These are phyloP conservation scores for Picea mariana DNA, from an alignment of 83 land plant genomes.

Conservation along the genomic window DNA sequence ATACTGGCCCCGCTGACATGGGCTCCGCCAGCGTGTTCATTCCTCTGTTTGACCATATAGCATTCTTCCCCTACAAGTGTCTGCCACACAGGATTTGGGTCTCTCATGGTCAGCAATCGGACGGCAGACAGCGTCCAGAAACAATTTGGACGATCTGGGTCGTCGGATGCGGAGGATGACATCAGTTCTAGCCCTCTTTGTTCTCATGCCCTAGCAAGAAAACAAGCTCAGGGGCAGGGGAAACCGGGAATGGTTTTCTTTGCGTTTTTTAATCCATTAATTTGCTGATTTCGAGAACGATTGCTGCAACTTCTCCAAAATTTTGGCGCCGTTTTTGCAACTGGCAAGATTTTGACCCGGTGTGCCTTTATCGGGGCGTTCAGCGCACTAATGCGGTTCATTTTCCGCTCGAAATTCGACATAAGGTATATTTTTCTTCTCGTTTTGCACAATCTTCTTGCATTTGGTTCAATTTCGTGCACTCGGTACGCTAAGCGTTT, in stretches of 20 bases:
- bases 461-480: slow-evolving; percentile 6
- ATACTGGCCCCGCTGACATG: neutral
- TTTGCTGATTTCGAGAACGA: neutral
- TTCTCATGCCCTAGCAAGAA: neutral
- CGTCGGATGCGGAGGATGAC: neutral
- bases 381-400: neutral
- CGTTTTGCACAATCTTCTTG: neutral
- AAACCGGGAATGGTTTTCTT: neutral
- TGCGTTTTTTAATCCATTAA: neutral
- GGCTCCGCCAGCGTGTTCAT: neutral
- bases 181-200: neutral
- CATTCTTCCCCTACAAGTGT: neutral
- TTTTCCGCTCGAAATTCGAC: neutral
- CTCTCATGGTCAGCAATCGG: too few relatives aligned
- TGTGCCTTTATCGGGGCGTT: neutral
- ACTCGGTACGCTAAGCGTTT: neutral
- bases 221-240: neutral
- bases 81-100: neutral
- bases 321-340: neutral
- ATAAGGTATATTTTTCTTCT: neutral
- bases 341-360: neutral
- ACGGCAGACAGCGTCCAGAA: too few relatives aligned
- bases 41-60: neutral
- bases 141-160: neutral
- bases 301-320: neutral